A percentile compares a stretch with the other conserved stretches of the same genome.
These are phyloP conservation scores for Funneliformis geosporum DNA, from an alignment of 192 early-diverging fungal species.

Conservation along the genomic window DNA sequence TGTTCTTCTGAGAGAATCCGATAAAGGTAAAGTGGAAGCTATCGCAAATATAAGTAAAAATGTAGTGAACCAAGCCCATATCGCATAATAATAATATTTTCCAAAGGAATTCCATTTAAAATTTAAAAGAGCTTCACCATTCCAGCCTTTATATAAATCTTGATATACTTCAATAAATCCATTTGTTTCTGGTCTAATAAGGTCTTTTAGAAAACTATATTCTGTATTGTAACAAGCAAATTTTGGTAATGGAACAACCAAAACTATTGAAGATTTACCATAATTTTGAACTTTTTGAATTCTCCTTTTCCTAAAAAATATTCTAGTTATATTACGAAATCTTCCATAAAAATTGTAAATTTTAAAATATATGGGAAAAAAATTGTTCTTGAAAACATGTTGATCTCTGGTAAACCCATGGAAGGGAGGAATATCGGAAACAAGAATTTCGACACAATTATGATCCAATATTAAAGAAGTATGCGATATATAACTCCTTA, in stretches of 20 bases:
- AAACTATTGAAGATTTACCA: background rate
- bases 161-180: background rate
- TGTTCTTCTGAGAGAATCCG: background rate
- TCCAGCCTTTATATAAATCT: background rate
- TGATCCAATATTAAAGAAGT: background rate
- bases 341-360: background rate
- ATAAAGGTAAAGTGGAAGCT: background rate
- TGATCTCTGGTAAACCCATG: too few species aligned
- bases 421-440: too few species aligned
- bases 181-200: background rate
- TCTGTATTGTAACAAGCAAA: background rate
- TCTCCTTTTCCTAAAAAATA: background rate
- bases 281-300: background rate
- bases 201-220: background rate
- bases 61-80: background rate
- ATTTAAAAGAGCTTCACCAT: constrained; percentile 6
- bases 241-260: background rate
- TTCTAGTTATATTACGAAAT: too few species aligned
- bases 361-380: background rate
- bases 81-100: background rate
- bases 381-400: too few species aligned
- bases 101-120: constrained; percentile 20
- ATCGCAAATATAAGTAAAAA: background rate
- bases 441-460: too few species aligned
- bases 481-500: too few species aligned